Conservation (phyloP, 1,284 basidiomycete species). For the Puccinia novopanici region DNA sequence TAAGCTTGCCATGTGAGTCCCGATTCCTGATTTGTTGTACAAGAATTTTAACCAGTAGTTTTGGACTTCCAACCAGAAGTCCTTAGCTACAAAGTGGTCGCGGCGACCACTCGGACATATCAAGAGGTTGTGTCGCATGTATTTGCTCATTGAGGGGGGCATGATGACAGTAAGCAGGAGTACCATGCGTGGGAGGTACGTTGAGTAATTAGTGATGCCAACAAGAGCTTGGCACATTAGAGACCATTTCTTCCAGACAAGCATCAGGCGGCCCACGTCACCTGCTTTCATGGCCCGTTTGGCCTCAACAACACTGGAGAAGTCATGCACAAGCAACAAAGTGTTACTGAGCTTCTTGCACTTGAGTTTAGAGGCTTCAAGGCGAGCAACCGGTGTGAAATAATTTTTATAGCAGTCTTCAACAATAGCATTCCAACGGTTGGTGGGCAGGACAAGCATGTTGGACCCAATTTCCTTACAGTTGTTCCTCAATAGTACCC, state of each 20-base stretch:
- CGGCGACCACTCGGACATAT: neutral
- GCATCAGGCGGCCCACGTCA: too few relatives aligned
- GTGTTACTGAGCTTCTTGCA: neutral
- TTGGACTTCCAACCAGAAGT: too few relatives aligned
- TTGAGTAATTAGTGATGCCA: too few relatives aligned
- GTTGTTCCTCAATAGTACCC: neutral
- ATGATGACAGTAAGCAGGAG: neutral
- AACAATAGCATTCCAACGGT: neutral
- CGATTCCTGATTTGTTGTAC: neutral
- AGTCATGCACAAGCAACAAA: neutral
- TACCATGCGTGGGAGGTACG: neutral
- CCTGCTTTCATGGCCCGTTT: conserved; percentile 2
- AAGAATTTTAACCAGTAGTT: too few relatives aligned
- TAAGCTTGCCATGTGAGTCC: neutral
- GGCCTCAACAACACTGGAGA: conserved; percentile 17
- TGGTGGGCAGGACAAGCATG: neutral
- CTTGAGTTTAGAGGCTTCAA: neutral
- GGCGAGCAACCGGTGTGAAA: neutral
- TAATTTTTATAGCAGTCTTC: neutral
- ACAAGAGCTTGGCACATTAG: too few relatives aligned
- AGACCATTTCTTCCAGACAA: too few relatives aligned
- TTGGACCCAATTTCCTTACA: neutral
- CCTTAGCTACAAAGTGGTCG: neutral
- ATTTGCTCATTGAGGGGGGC: neutral
- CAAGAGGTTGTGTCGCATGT: neutral